Evolutionary conservation across 257 asterid species (phyloP).

Genomic region (Solanum lycopersicoides): DNA sequence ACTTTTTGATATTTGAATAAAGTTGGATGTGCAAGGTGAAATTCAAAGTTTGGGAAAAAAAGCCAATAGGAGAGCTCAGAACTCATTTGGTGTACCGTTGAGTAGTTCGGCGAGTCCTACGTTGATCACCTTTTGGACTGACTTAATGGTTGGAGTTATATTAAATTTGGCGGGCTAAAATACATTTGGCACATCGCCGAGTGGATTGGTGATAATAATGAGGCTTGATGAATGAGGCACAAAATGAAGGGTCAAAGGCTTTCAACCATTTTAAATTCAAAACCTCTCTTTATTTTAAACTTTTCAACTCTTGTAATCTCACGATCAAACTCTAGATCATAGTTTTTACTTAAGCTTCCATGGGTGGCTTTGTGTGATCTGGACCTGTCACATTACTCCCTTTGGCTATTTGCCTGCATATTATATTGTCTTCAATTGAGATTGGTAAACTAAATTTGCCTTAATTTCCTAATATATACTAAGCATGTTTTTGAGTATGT

Average conservation of each 20-base stretch:
- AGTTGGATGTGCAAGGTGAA: no score
- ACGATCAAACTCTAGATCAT: neutral
- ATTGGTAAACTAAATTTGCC: neutral
- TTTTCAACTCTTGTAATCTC: neutral
- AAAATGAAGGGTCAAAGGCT: neutral
- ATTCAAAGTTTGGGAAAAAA: no score
- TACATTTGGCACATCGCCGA: fast-evolving
- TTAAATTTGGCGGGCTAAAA: neutral
- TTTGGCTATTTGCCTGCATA: neutral
- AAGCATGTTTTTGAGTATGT: neutral
- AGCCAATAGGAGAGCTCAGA: neutral
- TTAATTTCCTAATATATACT: no score
- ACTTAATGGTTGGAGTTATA: neutral
- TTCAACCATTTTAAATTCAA: neutral
- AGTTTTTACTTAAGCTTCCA: no score
- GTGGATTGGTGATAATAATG: neutral
- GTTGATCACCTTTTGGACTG: neutral
- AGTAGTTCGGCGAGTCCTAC: neutral
- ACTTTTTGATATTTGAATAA: no score
- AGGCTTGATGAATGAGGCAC: neutral
- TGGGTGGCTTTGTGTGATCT: neutral
- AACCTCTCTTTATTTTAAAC: neutral
- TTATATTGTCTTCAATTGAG: neutral
- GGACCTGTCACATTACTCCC: neutral
- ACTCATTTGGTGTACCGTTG: neutral